A percentile compares a stretch with the other conserved stretches of the same genome.
These are phyloP conservation scores for Tolypocladium pustulatum DNA, from an alignment of 2,329 filamentous ascomycete genomes.

Conservation along the genomic window DNA sequence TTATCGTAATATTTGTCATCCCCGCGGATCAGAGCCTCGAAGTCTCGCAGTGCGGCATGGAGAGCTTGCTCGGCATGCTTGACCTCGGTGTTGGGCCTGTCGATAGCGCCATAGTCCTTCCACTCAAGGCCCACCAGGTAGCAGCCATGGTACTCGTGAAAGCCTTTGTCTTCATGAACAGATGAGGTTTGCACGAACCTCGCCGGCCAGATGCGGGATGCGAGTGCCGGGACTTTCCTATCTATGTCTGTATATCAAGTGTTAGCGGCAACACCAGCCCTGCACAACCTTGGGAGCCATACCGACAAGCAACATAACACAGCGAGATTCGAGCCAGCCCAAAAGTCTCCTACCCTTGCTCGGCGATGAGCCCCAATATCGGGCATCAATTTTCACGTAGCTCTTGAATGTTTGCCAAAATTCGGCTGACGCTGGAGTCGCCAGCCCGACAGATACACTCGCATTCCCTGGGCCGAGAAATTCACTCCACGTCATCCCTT, in stretches of 20 bases:
- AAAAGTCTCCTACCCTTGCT: slow-evolving; percentile 44
- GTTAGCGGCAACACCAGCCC: slow-evolving; percentile 9
- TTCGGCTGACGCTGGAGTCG: slow-evolving; percentile 20
- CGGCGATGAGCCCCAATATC: slow-evolving; percentile 53
- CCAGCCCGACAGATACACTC: not conserved
- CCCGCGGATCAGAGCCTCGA: slow-evolving; percentile 34
- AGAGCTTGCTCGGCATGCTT: slow-evolving; percentile 32
- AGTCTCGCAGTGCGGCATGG: slow-evolving; percentile 30
- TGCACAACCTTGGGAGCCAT: slow-evolving; percentile 6
- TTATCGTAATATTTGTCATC: slow-evolving; percentile 39
- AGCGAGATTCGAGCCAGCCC: slow-evolving; percentile 54
- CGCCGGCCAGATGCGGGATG: slow-evolving; percentile 52
- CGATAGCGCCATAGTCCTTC: slow-evolving; percentile 10
- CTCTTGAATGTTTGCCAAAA: slow-evolving; percentile 42
- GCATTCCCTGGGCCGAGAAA: slow-evolving; percentile 20
- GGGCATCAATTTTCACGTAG: slow-evolving; percentile 51
- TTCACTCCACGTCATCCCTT: slow-evolving; percentile 28
- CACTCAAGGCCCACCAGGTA: slow-evolving; percentile 50
- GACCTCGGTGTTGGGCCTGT: slow-evolving; percentile 27
- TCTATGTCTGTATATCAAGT: slow-evolving; percentile 36
- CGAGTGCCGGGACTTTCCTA: slow-evolving; percentile 36
- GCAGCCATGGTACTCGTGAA: slow-evolving; percentile 44
- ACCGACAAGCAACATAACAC: slow-evolving; percentile 47
- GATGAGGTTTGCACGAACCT: slow-evolving; percentile 35
- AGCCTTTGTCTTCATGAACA: slow-evolving; percentile 10